Evolutionary conservation across 2,329 filamentous ascomycete genomes (phyloP).

Genomic region (Penicillium sp.): DNA sequence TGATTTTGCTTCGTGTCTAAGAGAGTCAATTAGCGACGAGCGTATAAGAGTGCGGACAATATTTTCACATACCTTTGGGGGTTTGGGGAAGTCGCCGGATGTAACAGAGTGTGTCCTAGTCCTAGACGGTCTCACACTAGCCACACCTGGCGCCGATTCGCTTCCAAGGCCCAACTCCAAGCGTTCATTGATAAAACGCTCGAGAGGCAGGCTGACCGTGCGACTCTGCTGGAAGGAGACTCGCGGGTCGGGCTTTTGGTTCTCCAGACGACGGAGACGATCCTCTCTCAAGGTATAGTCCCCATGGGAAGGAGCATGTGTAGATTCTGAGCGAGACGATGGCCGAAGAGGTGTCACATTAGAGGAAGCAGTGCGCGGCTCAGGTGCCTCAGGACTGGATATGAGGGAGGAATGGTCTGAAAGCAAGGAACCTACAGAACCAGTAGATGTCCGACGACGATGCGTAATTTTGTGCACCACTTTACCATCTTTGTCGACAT

Average conservation of each 20-base stretch:
- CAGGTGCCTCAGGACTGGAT: constrained; percentile 29
- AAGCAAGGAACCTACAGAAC: constrained; percentile 28
- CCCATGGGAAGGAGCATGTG: constrained; percentile 15
- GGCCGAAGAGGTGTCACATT: constrained; percentile 24
- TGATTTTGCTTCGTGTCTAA: neutral
- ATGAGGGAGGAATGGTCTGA: constrained; percentile 32
- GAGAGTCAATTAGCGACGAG: neutral
- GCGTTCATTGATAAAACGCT: constrained; percentile 41
- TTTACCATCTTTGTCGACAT: constrained; percentile 17
- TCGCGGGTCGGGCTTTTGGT: constrained; percentile 20
- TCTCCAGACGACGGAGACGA: constrained; percentile 28
- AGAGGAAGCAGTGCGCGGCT: constrained; percentile 25
- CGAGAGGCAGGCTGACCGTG: constrained; percentile 36
- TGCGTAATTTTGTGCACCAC: constrained; percentile 9
- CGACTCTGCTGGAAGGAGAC: constrained; percentile 27
- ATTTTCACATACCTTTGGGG: neutral
- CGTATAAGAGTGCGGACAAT: neutral
- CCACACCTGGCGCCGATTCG: constrained; percentile 12
- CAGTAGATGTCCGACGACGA: constrained; percentile 26
- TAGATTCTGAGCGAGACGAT: constrained; percentile 18
- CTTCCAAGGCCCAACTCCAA: constrained; percentile 26
- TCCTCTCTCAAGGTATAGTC: constrained; percentile 32
- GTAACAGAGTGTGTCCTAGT: constrained; percentile 20
- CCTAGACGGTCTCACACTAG: constrained; percentile 5
- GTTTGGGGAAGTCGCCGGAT: constrained; percentile 21